A percentile compares a stretch with the other conserved stretches of the same genome.
Conservation (phyloP, 2,329 filamentous ascomycete genomes). For the Blastomyces parvus region DNA sequence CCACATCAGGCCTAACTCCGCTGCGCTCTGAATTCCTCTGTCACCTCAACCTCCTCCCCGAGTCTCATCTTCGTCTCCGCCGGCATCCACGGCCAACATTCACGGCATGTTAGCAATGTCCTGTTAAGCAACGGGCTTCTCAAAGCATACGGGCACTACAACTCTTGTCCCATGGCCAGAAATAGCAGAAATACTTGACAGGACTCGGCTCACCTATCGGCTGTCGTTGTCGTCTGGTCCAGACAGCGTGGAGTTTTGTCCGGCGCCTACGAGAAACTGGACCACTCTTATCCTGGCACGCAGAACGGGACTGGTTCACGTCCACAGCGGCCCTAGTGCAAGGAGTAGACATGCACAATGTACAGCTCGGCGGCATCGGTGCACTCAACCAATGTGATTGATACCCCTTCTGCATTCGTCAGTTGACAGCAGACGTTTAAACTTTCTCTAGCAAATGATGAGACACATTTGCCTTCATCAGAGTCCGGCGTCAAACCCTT, state of each 20-base stretch:
- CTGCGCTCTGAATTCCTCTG: not conserved
- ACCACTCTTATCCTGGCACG: not conserved
- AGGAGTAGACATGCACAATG: not conserved
- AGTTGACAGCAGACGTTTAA: not conserved
- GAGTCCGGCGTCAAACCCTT: conserved; percentile 10
- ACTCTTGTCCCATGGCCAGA: not conserved
- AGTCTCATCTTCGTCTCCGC: not conserved
- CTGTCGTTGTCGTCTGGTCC: not conserved
- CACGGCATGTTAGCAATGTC: not conserved
- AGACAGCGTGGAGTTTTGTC: not conserved
- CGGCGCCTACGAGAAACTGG: conserved; percentile 5
- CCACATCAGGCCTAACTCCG: not conserved
- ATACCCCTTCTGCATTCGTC: conserved; percentile 2
- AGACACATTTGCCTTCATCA: conserved; percentile 11
- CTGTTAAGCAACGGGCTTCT: not conserved
- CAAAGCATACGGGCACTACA: not conserved
- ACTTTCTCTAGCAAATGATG: conserved; percentile 8
- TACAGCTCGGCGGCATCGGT: conserved; percentile 2
- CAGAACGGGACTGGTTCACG: not conserved
- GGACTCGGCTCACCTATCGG: not conserved
- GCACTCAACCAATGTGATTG: conserved; percentile 1
- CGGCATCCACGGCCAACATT: not conserved
- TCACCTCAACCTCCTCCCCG: not conserved
- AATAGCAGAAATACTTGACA: not conserved
- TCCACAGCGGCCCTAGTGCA: not conserved